These are phyloP conservation scores for Didymella sp. DNA, from an alignment of 2,329 filamentous ascomycete species.

Conservation along the genomic window DNA sequence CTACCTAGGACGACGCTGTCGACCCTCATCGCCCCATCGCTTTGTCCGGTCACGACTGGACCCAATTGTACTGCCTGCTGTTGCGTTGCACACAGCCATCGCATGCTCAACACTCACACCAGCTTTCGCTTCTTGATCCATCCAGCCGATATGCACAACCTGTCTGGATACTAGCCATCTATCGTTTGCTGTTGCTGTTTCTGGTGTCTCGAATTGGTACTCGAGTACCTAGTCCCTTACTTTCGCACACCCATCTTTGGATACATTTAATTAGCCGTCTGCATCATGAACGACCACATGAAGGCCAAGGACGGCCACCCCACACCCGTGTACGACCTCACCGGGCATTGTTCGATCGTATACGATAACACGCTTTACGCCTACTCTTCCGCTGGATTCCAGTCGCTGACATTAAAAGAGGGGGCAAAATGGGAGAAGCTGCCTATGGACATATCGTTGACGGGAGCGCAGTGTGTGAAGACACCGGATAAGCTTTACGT, in stretches of 20 bases:
- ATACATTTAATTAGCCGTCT: slow-evolving; percentile 16
- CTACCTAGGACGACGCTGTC: slow-evolving; percentile 5
- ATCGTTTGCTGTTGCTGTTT: slow-evolving; percentile 29
- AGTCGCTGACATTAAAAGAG: slow-evolving; percentile 71
- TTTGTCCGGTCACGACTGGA: background rate
- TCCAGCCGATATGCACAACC: slow-evolving; percentile 42
- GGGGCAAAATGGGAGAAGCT: slow-evolving; percentile 76
- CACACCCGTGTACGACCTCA: slow-evolving; percentile 71
- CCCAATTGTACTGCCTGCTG: slow-evolving; percentile 4
- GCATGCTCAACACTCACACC: slow-evolving; percentile 7
- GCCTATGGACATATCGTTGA: slow-evolving; percentile 71
- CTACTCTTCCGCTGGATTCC: slow-evolving; percentile 77
- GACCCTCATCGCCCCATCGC: slow-evolving; percentile 6
- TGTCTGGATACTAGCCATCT: slow-evolving; percentile 30
- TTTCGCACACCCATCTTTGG: slow-evolving; percentile 17
- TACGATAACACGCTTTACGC: slow-evolving; percentile 84
- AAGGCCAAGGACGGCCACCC: slow-evolving; percentile 60
- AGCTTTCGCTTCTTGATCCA: slow-evolving; percentile 4
- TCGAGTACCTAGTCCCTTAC: slow-evolving; percentile 28
- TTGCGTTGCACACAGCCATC: slow-evolving; percentile 10
- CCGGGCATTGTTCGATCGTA: slow-evolving; percentile 81
- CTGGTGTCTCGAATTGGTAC: slow-evolving; percentile 27
- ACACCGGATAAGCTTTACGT: slow-evolving; percentile 76
- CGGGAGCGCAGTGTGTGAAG: slow-evolving; percentile 78
- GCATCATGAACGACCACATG: slow-evolving; percentile 59